Evolutionary conservation across 108 stramenopile genomes (phyloP).

Genomic region (Craspedostauros australis): DNA sequence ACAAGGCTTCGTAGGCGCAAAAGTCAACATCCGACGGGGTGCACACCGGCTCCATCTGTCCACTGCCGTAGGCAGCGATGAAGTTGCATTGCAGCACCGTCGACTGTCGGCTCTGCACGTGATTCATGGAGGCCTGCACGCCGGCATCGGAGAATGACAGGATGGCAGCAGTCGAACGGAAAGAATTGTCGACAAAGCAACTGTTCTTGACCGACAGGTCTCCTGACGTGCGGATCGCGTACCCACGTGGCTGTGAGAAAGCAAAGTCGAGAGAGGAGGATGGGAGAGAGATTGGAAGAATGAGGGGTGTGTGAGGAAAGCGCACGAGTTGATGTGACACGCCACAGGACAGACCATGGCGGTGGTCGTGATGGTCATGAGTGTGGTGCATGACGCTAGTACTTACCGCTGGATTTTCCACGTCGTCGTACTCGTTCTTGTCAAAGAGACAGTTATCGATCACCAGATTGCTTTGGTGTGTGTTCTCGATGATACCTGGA

Average conservation of each 20-base stretch:
- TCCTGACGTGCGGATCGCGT: constrained; percentile 26
- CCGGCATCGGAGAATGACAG: no score
- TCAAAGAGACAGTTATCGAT: constrained; percentile 19
- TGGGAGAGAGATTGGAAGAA: no score
- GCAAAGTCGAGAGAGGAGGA: no score
- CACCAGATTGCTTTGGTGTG: constrained; percentile 14
- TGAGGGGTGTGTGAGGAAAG: not conserved
- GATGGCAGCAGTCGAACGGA: no score
- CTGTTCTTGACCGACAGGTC: constrained; percentile 13
- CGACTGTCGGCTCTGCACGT: no score
- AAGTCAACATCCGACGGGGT: no score
- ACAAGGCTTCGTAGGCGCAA: no score
- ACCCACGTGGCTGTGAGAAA: constrained; percentile 5
- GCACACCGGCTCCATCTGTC: no score
- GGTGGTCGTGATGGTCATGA: not conserved
- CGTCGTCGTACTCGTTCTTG: constrained; percentile 14
- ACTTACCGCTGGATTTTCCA: constrained; percentile 6
- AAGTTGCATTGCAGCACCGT: no score
- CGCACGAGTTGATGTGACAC: not conserved
- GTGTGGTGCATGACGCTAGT: not conserved
- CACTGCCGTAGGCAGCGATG: no score
- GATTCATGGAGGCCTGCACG: no score
- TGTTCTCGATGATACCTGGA: constrained; percentile 27
- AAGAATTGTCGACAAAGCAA: constrained; percentile 23
- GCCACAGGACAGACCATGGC: not conserved